Evolutionary conservation across 768 basidiomycete genomes (phyloP).

Genomic region (Serendipita sp.): DNA sequence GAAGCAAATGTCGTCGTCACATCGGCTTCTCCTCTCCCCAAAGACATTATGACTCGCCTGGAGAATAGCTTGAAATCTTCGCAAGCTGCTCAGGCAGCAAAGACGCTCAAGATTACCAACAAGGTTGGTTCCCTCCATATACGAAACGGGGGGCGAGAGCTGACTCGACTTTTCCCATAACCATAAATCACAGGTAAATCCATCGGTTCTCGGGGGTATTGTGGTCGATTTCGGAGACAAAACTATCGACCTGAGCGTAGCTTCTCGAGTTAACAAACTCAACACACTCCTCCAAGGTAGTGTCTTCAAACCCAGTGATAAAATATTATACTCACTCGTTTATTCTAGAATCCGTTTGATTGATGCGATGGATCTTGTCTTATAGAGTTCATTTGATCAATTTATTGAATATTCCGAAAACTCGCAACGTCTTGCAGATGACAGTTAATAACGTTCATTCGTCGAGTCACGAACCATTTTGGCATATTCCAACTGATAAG

Average conservation of each 20-base stretch:
- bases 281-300: conserved; percentile 74
- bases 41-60: conserved; percentile 56
- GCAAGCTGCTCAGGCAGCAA: conserved; percentile 71
- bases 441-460: too few relatives aligned
- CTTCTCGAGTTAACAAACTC: conserved; percentile 85
- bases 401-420: too few relatives aligned
- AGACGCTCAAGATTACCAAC: conserved; percentile 78
- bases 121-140: conserved; percentile 38
- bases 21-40: conserved; percentile 65
- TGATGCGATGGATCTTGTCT: neutral
- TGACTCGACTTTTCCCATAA: neutral
- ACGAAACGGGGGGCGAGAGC: neutral
- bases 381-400: neutral
- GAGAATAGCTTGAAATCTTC: conserved; percentile 78
- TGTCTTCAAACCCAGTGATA: conserved; percentile 18
- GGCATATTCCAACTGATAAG: too few relatives aligned
- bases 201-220: conserved; percentile 78
- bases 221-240: conserved; percentile 97
- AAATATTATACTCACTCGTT: neutral
- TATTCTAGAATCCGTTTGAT: neutral
- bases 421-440: too few relatives aligned
- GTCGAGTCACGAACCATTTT: too few relatives aligned
- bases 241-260: conserved; percentile 90
- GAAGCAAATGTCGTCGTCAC: conserved; percentile 89
- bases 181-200: conserved; percentile 52